Percentiles rank a stretch among this genome's conserved stretches.
Conservation (phyloP, 2,329 filamentous ascomycete species). For the Plenodomus tracheiphilus region DNA sequence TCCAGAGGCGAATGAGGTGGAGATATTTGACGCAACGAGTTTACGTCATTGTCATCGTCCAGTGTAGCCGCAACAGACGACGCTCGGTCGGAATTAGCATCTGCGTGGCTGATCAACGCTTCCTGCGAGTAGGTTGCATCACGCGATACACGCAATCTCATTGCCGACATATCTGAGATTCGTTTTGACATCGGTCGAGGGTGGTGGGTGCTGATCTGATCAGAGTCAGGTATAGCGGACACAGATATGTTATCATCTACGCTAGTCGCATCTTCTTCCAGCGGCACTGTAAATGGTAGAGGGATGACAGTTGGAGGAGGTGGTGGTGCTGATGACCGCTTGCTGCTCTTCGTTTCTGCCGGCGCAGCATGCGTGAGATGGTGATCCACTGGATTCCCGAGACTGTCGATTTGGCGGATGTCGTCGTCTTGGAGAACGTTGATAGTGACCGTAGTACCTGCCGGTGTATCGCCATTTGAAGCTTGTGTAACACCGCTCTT, state of each 20-base stretch:
- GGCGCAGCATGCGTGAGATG: not conserved
- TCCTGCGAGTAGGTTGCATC: conserved; percentile 41
- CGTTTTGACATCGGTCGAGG: conserved; percentile 43
- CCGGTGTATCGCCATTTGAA: conserved; percentile 32
- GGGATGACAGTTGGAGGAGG: conserved; percentile 63
- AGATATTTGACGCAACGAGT: conserved; percentile 38
- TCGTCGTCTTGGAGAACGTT: conserved; percentile 57
- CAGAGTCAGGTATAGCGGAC: conserved; percentile 56
- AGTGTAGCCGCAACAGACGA: conserved; percentile 58
- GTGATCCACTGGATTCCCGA: conserved; percentile 25
- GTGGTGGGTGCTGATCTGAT: conserved; percentile 10
- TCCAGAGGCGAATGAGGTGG: conserved; percentile 30
- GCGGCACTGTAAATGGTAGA: conserved; percentile 66
- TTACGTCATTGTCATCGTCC: conserved; percentile 60
- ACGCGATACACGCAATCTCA: conserved; percentile 25
- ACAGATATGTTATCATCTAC: conserved; percentile 58
- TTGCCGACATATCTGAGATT: conserved; percentile 36
- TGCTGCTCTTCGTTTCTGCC: conserved; percentile 16
- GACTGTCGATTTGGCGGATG: conserved; percentile 37
- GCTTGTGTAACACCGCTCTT: conserved; percentile 49
- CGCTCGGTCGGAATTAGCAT: conserved; percentile 47
- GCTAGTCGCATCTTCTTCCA: conserved; percentile 45
- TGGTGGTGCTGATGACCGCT: conserved; percentile 41
- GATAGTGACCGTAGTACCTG: conserved; percentile 55
- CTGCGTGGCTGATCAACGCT: conserved; percentile 33